phyloP scores from a whole-genome alignment of 192 early-diverging fungal genomes.

The Mortierella alpina region DNA sequence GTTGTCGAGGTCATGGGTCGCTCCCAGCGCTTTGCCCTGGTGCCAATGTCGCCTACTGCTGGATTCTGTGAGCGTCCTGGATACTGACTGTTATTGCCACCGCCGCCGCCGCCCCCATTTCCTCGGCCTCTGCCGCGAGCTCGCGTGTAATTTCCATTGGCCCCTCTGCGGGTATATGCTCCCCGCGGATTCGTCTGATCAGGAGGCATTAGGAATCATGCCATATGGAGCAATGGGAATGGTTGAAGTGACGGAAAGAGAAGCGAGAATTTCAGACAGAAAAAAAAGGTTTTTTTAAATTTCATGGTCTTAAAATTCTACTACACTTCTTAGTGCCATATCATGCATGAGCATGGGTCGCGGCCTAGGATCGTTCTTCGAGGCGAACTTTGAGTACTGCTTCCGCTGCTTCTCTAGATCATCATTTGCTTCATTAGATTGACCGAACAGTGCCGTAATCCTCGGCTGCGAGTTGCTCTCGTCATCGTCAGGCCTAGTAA shows the following conservation, averaged over 20 bases:
- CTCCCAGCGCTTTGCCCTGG: slow-evolving; percentile 25
- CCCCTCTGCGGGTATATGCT: slow-evolving; percentile 15
- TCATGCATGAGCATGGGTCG: slow-evolving; percentile 43
- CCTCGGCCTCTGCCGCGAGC: slow-evolving; percentile 14
- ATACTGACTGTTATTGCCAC: slow-evolving; percentile 11
- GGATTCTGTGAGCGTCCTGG: slow-evolving; percentile 43
- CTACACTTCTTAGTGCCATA: slow-evolving; percentile 38
- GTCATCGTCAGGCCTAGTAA: slow-evolving; percentile 36
- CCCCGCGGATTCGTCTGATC: slow-evolving; percentile 31
- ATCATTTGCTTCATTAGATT: neutral
- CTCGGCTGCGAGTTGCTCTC: slow-evolving; percentile 31
- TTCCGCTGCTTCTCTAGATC: slow-evolving; percentile 25
- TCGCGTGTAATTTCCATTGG: slow-evolving; percentile 15
- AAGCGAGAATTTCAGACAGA: neutral
- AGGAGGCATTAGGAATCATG: slow-evolving; percentile 20
- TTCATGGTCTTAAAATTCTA: slow-evolving; percentile 36
- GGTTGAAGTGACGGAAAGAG: neutral
- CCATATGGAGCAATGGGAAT: neutral
- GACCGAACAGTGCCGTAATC: slow-evolving; percentile 32
- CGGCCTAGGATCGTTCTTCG: slow-evolving; percentile 30
- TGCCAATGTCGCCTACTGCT: neutral
- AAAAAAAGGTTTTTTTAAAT: neutral
- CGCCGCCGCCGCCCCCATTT: slow-evolving; percentile 1
- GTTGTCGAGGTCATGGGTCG: slow-evolving; percentile 21
- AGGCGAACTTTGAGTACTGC: slow-evolving; percentile 39